phyloP scores from a whole-genome alignment of 1,139 yeast species.

The Wickerhamomyces sp. region DNA sequence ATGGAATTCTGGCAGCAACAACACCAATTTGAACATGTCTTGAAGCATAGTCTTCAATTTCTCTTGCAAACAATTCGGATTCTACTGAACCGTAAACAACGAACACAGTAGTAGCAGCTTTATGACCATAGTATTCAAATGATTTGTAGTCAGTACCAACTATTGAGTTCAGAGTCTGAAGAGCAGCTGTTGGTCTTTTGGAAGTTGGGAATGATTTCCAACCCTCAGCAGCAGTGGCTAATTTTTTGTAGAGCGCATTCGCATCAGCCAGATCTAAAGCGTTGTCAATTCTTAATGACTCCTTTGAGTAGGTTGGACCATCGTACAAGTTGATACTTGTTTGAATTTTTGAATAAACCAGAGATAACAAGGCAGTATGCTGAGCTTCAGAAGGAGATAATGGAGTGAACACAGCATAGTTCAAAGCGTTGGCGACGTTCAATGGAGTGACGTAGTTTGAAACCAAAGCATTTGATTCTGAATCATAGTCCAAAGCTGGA shows the following conservation, averaged over 20 bases:
- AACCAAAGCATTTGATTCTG: conserved; percentile 43
- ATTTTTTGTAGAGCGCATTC: conserved; percentile 36
- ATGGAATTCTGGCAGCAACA: conserved; percentile 69
- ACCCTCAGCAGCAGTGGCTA: conserved; percentile 24
- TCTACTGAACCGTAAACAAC: conserved; percentile 76
- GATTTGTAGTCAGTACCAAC: conserved; percentile 58
- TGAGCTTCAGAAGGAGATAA: conserved; percentile 59
- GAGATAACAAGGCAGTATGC: conserved; percentile 60
- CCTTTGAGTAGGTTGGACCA: conserved; percentile 64
- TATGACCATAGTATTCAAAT: conserved; percentile 63
- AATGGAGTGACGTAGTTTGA: conserved; percentile 67
- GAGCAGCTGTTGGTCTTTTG: conserved; percentile 41
- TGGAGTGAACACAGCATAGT: conserved; percentile 72
- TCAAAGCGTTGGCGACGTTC: conserved; percentile 57
- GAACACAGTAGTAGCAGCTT: conserved; percentile 61
- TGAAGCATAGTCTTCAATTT: conserved; percentile 34
- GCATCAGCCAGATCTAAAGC: conserved; percentile 44
- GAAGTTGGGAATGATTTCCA: conserved; percentile 27
- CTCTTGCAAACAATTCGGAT: conserved; percentile 46
- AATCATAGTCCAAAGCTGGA: conserved; percentile 67
- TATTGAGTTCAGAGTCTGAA: conserved; percentile 47
- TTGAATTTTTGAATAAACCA: conserved; percentile 54
- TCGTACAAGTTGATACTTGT: conserved; percentile 75
- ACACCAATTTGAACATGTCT: conserved; percentile 49
- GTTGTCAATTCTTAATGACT: conserved; percentile 44